Conservation (phyloP, 768 basidiomycete species). For the Stropharia rugosoannulata region DNA sequence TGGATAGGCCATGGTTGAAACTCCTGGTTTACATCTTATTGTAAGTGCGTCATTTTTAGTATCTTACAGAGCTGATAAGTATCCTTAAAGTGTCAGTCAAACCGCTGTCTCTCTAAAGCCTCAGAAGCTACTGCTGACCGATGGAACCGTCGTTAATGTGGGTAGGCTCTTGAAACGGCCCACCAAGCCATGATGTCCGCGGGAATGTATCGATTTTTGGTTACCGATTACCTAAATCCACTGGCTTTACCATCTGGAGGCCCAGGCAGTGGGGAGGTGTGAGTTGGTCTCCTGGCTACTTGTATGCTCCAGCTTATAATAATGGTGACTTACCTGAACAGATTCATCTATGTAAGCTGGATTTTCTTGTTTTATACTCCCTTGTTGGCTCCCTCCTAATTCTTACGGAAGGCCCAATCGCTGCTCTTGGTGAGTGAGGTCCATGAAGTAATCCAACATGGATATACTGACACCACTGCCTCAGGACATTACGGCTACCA, state of each 20-base stretch:
- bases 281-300: not conserved
- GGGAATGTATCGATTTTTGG: constrained; percentile 12
- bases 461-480: not conserved
- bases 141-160: no score
- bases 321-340: not conserved
- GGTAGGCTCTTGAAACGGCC: constrained; percentile 8
- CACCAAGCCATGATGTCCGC: constrained; percentile 13
- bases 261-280: constrained; percentile 15
- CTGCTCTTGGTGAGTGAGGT: constrained; percentile 5
- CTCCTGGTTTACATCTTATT: constrained; percentile 8
- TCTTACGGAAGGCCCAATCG: constrained; percentile 7
- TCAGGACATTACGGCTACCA: not conserved
- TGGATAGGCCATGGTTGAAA: constrained; percentile 12
- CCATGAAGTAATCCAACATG: not conserved
- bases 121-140: not conserved
- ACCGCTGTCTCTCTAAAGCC: not conserved
- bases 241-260: constrained; percentile 9
- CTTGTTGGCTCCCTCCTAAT: not conserved
- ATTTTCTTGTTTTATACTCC: not conserved
- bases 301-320: not conserved
- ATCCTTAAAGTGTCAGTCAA: not conserved
- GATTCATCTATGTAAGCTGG: constrained; percentile 11
- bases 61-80: not conserved
- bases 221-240: constrained; percentile 14
- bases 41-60: constrained; percentile 1